Evolutionary conservation across 1,284 basidiomycete species (phyloP).

Genomic region (Meira miltonrushii): DNA sequence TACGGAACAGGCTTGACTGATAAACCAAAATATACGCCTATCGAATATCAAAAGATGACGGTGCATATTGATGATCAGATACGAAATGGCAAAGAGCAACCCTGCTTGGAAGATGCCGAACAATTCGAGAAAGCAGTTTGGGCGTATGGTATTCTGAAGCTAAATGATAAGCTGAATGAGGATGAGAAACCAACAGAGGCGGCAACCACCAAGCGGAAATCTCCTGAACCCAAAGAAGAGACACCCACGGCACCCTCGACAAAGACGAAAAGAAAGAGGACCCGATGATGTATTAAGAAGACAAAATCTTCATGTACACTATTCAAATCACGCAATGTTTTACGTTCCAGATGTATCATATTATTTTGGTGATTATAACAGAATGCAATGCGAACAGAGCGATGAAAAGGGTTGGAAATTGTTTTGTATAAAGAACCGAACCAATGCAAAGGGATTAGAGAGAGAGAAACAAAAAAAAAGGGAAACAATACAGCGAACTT

Average conservation of each 20-base stretch:
- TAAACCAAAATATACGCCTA: neutral
- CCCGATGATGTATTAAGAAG: neutral
- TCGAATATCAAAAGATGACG: neutral
- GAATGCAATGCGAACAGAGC: too few relatives aligned
- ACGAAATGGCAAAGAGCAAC: neutral
- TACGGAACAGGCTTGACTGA: neutral
- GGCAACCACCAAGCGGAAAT: too few relatives aligned
- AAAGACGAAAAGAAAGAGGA: neutral
- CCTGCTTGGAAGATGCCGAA: neutral
- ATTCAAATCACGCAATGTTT: too few relatives aligned
- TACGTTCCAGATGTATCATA: too few relatives aligned
- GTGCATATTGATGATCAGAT: neutral
- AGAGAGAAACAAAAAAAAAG: neutral
- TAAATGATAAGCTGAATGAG: neutral
- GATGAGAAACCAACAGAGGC: neutral
- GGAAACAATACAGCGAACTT: neutral
- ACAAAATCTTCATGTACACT: too few relatives aligned
- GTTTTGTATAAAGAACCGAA: too few relatives aligned
- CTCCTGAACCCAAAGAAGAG: neutral
- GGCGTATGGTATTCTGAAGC: neutral
- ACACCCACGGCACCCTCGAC: neutral
- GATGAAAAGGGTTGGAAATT: too few relatives aligned
- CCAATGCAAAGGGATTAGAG: neutral
- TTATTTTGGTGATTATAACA: too few relatives aligned
- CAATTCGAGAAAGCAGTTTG: conserved; percentile 1